Percentiles rank a stretch among this genome's conserved stretches.
These are phyloP conservation scores for Ogataea methylovora DNA, from an alignment of 805 yeast species.

Conservation along the genomic window DNA sequence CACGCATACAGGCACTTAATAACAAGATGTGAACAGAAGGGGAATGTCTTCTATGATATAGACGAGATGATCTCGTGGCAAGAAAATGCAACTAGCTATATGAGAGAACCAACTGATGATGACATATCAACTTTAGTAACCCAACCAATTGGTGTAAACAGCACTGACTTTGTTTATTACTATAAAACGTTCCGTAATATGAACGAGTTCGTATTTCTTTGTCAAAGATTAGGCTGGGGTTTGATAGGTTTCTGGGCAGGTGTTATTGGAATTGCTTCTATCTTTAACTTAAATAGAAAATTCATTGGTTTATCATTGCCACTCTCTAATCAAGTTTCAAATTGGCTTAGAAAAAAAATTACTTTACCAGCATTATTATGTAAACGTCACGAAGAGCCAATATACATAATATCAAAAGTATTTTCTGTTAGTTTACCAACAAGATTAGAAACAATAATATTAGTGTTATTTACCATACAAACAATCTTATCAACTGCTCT, in stretches of 20 bases:
- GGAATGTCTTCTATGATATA: slow-evolving; percentile 24
- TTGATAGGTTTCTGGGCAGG: slow-evolving; percentile 32
- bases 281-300: slow-evolving; percentile 16
- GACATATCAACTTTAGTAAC: slow-evolving; percentile 18
- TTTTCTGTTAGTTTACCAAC: slow-evolving; percentile 5
- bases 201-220: slow-evolving; percentile 27
- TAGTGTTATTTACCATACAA: slow-evolving; percentile 23
- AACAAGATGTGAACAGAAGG: slow-evolving; percentile 28
- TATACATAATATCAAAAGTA: background rate
- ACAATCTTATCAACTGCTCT: slow-evolving; percentile 26
- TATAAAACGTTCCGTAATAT: slow-evolving; percentile 28
- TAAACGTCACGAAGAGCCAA: slow-evolving; percentile 2
- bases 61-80: slow-evolving; percentile 26
- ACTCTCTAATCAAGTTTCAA: background rate
- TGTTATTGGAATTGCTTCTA: slow-evolving; percentile 23
- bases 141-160: slow-evolving; percentile 27
- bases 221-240: slow-evolving; percentile 40
- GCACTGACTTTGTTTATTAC: slow-evolving; percentile 25
- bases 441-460: slow-evolving; percentile 17
- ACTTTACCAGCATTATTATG: slow-evolving; percentile 2
- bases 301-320: slow-evolving; percentile 7
- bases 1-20: slow-evolving; percentile 34
- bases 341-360: slow-evolving; percentile 2
- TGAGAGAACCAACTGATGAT: slow-evolving; percentile 20
- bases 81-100: slow-evolving; percentile 23